These are phyloP conservation scores for Intubia oerlemansii DNA, from an alignment of 2,329 filamentous ascomycete genomes.

Conservation along the genomic window DNA sequence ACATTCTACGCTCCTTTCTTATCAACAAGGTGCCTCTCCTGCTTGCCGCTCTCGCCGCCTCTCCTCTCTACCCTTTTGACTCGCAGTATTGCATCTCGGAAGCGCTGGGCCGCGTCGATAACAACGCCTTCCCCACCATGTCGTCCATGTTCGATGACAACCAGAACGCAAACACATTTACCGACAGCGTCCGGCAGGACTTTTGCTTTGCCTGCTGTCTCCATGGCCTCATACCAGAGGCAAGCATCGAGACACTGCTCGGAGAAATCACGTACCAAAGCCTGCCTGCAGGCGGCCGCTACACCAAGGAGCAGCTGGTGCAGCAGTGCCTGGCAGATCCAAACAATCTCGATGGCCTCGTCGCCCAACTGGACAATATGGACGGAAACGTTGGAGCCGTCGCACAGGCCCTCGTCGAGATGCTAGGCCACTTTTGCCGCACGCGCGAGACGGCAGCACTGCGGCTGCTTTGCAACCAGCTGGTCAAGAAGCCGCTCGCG, in stretches of 20 bases:
- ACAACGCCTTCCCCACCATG: conserved; percentile 46
- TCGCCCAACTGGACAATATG: conserved; percentile 70
- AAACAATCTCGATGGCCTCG: conserved; percentile 39
- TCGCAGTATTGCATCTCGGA: conserved; percentile 47
- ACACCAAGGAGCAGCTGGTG: conserved; percentile 58
- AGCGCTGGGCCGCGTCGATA: conserved; percentile 62
- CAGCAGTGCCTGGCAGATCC: conserved; percentile 57
- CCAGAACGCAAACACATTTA: conserved; percentile 34
- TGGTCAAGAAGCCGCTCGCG: conserved; percentile 50
- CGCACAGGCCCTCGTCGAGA: conserved; percentile 53
- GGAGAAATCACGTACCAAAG: conserved; percentile 71
- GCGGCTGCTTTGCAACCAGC: conserved; percentile 48
- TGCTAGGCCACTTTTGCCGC: conserved; percentile 45
- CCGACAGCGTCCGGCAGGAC: conserved; percentile 39
- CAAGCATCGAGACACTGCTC: conserved; percentile 57
- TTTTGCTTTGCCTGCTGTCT: conserved; percentile 83
- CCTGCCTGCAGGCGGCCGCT: conserved; percentile 51
- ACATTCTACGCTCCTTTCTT: conserved; percentile 68
- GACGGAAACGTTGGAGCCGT: conserved; percentile 83
- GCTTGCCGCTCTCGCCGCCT: conserved; percentile 23
- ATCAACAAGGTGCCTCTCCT: conserved; percentile 43
- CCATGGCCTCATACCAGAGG: conserved; percentile 62
- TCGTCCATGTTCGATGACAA: conserved; percentile 37
- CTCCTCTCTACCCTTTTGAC: conserved; percentile 53
- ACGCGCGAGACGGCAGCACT: conserved; percentile 65